A percentile compares a stretch with the other conserved stretches of the same genome.
phyloP scores from a whole-genome alignment of 192 early-diverging fungal genomes.

The Coemansia sp. region DNA sequence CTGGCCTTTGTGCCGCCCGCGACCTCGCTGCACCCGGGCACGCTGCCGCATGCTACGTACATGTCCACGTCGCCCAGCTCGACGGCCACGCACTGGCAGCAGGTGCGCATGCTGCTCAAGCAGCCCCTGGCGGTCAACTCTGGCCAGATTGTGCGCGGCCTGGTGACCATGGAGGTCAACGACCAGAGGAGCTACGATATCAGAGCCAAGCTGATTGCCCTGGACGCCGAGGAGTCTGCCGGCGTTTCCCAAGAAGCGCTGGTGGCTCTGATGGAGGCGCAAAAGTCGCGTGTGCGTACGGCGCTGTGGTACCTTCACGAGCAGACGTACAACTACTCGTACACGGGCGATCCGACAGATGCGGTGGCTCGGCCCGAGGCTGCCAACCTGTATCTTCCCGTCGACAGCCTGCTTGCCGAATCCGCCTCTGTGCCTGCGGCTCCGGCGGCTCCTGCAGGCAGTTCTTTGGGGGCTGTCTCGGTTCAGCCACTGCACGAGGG shows the following conservation, averaged over 20 bases:
- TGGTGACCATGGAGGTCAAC: slow-evolving; percentile 84
- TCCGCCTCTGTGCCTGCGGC: slow-evolving; percentile 9
- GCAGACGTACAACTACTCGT: slow-evolving; percentile 80
- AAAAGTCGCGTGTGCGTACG: slow-evolving; percentile 49
- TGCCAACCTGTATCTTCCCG: slow-evolving; percentile 40
- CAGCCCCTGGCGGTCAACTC: slow-evolving; percentile 96
- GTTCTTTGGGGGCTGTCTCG: too few relatives aligned
- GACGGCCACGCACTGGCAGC: slow-evolving; percentile 97
- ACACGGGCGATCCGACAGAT: slow-evolving; percentile 40
- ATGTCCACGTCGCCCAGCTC: slow-evolving; percentile 84
- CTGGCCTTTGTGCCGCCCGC: slow-evolving; percentile 68
- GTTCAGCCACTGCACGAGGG: neutral
- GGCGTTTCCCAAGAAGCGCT: slow-evolving; percentile 29
- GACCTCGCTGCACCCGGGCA: slow-evolving; percentile 25
- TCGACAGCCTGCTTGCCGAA: slow-evolving; percentile 30
- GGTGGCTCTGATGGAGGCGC: slow-evolving; percentile 1
- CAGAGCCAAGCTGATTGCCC: slow-evolving; percentile 57
- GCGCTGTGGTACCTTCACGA: slow-evolving; percentile 90
- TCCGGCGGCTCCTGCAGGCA: too few relatives aligned
- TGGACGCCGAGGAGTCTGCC: slow-evolving; percentile 37
- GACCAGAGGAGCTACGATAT: slow-evolving; percentile 90
- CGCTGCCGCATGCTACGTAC: slow-evolving; percentile 54
- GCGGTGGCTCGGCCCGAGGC: slow-evolving; percentile 31
- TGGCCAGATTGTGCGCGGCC: slow-evolving; percentile 77
- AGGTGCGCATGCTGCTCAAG: slow-evolving; percentile 87